Evolutionary conservation across 1,284 basidiomycete species (phyloP), one percentile per base, ranked within the genome.

Genomic region (Flammula alnicola): DNA sequence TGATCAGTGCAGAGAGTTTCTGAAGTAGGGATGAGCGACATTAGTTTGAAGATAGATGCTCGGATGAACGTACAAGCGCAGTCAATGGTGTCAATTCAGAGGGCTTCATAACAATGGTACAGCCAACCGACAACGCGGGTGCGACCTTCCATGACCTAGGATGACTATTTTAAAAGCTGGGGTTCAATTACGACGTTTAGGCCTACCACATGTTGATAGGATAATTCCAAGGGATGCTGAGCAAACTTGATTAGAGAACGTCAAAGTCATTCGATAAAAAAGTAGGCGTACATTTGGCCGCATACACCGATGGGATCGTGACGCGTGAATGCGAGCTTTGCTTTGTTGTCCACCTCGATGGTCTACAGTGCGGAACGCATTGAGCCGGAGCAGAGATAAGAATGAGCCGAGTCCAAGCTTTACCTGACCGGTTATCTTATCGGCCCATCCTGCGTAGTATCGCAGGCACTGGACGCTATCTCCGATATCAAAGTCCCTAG

Each of bases 241-340:
- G 23, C 20, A 48, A 41, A 19, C 8, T 17, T 19, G 55, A 38
- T 38, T n/a, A n/a, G n/a, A 32, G 44, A 26, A 35, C 35, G 31
- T 29, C 17, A 38, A 32, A 49, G 22, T 36, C 27, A 39, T 41
- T 29, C 17, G n/a, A 30, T 14, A 6, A 26, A 36, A 43, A n/a
- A n/a, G 7, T 20, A 10, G 25, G 70, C 80, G 59, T 63, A 91
- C 88, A 95, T 94, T 64, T 93, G 91, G 7, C 89, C 93, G 62
- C 89, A 94, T 33, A 97, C 95, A 39, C 95, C 95, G 60, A 98
- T 90, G 23, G 95, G 94, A 58, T 98, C 95, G 69, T 95, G 91
- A 40, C 87, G 81, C 19, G 93, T 95, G 70, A 93, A 93, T 12
- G 88, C 88, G 50, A 93, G 71, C 71, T 94, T 94, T 47, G 75